Evolutionary conservation across 768 basidiomycete species (phyloP).

Genomic region (Ephemerocybe angulata): DNA sequence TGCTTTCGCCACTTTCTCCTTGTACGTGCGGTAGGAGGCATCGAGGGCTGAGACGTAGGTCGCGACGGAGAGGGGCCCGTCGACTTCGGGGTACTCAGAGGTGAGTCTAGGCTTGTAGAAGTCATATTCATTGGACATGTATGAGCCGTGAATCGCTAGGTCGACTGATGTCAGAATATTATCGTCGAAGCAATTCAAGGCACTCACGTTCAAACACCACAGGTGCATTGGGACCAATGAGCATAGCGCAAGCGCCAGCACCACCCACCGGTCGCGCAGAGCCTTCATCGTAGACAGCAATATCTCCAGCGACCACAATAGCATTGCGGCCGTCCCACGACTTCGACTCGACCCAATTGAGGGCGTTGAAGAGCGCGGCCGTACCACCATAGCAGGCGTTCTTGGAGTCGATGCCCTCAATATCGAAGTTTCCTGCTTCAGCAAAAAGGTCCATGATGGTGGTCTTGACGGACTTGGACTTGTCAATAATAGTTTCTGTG

Average conservation of each 20-base stretch:
- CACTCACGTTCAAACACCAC: conserved; percentile 90
- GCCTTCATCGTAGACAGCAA: conserved; percentile 97
- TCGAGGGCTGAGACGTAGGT: conserved; percentile 95
- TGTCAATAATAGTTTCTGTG: conserved; percentile 99
- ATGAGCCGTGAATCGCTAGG: conserved; percentile 89
- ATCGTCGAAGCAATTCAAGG: neutral
- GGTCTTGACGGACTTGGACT: conserved; percentile 98
- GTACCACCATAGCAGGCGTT: conserved; percentile 99
- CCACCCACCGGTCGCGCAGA: conserved; percentile 93
- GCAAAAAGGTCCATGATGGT: conserved; percentile 98
- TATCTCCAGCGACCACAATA: conserved; percentile 94
- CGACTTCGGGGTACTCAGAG: conserved; percentile 95
- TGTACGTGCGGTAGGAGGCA: conserved; percentile 79
- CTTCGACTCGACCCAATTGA: conserved; percentile 96
- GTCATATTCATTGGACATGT: conserved; percentile 98
- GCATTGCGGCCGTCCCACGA: conserved; percentile 98
- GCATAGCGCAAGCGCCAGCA: conserved; percentile 90
- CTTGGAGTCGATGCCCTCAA: conserved; percentile 98
- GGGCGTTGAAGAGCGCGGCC: conserved; percentile 95
- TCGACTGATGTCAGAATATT: neutral
- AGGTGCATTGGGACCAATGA: conserved; percentile 96
- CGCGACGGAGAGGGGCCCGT: conserved; percentile 93
- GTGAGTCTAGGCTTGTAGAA: conserved; percentile 98
- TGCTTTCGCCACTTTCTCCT: conserved; percentile 70
- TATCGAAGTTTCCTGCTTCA: conserved; percentile 88